Evolutionary conservation across 2,329 filamentous ascomycete species (phyloP).

Genomic region (Colletotrichum theobromicola): DNA sequence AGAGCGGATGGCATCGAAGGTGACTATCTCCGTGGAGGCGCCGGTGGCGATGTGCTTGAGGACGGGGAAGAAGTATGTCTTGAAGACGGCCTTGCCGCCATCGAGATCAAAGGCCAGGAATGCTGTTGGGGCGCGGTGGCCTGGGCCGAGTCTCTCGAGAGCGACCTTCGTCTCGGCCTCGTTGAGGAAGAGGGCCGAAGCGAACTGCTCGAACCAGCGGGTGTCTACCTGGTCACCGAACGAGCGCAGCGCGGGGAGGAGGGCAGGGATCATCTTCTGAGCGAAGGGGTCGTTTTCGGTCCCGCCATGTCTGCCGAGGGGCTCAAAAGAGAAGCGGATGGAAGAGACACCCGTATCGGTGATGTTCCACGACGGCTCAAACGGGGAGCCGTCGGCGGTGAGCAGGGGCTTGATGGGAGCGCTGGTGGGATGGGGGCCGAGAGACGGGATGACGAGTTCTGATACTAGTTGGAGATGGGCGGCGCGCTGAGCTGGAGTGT

Average conservation of each 20-base stretch:
- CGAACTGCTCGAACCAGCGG: conserved; percentile 27
- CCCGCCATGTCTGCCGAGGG: conserved; percentile 19
- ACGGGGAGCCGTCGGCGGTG: conserved; percentile 19
- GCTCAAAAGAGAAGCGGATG: conserved; percentile 23
- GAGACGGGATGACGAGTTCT: conserved; percentile 19
- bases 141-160: conserved; percentile 17
- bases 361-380: conserved; percentile 21
- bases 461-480: conserved; percentile 15
- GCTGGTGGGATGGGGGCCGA: conserved; percentile 11
- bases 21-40: conserved; percentile 22
- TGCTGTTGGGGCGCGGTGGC: conserved; percentile 26
- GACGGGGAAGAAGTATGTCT: conserved; percentile 29
- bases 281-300: conserved; percentile 16
- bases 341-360: conserved; percentile 19
- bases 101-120: conserved; percentile 31
- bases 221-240: conserved; percentile 10
- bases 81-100: conserved; percentile 23
- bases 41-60: conserved; percentile 29
- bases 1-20: conserved; percentile 26
- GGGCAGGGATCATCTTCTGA: conserved; percentile 15
- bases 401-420: conserved; percentile 16
- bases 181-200: conserved; percentile 24
- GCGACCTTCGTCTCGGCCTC: conserved; percentile 17
- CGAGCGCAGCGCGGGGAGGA: conserved; percentile 15
- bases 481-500: conserved; percentile 13